A percentile compares a stretch with the other conserved stretches of the same genome.
Conservation (phyloP, 2,329 filamentous ascomycete species). For the Helicocarpus griseus region DNA sequence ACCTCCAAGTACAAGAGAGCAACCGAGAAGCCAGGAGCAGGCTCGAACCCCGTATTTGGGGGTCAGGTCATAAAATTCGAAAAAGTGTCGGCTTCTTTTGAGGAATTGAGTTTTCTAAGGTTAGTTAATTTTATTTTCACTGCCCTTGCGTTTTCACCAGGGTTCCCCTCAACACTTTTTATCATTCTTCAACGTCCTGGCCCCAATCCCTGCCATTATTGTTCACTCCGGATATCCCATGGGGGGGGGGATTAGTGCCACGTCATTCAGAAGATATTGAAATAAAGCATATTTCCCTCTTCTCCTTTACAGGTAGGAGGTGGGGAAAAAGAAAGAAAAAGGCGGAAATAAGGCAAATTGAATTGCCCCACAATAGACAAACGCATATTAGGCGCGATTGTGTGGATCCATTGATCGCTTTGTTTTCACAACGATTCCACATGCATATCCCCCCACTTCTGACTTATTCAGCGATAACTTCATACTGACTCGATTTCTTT, state of each 20-base stretch:
- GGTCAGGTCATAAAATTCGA: conserved; percentile 51
- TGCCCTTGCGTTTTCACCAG: conserved; percentile 5
- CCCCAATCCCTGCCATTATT: neutral
- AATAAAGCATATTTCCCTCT: neutral
- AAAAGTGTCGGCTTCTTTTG: conserved; percentile 47
- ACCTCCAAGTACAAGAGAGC: conserved; percentile 47
- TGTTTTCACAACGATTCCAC: neutral
- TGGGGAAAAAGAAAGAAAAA: neutral
- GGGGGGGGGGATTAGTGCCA: neutral
- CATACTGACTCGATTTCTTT: neutral
- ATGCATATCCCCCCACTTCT: neutral
- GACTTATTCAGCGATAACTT: neutral
- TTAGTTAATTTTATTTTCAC: conserved; percentile 35
- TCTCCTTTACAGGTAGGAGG: neutral
- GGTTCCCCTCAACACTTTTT: neutral
- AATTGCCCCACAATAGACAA: neutral
- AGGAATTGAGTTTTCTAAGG: conserved; percentile 64
- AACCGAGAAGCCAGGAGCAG: conserved; percentile 46
- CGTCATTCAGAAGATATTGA: conserved; percentile 1
- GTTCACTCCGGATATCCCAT: neutral
- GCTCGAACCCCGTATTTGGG: conserved; percentile 57
- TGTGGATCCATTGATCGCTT: neutral
- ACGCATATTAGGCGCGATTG: neutral
- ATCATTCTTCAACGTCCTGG: neutral
- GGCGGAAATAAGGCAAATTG: neutral